Evolutionary conservation across 2,329 filamentous ascomycete genomes (phyloP).

Genomic region (Phyllosticta citrichinensis): DNA sequence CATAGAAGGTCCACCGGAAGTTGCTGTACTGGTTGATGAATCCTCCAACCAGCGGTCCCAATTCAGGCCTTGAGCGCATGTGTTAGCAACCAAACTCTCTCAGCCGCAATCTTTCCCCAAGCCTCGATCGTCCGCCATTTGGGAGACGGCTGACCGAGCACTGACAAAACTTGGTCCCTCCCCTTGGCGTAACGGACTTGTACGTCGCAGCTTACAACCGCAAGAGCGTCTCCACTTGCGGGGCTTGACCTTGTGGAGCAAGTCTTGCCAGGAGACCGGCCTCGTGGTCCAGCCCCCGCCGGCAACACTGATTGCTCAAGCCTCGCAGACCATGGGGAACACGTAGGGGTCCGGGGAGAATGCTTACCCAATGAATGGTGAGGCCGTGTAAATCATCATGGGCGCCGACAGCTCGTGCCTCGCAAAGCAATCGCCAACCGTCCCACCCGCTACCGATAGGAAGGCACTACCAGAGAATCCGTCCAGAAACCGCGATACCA

Average conservation of each 20-base stretch:
- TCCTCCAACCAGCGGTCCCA: conserved; percentile 56
- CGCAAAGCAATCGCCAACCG: conserved; percentile 70
- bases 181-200: not conserved
- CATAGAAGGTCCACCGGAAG: conserved; percentile 58
- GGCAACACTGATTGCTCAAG: not conserved
- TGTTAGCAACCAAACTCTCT: conserved; percentile 8
- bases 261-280: not conserved
- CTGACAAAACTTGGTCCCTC: not conserved
- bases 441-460: conserved; percentile 66
- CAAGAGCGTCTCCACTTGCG: not conserved
- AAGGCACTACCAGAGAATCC: conserved; percentile 58
- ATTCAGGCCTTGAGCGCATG: conserved; percentile 35
- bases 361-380: conserved; percentile 39
- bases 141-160: not conserved
- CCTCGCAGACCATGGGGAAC: conserved; percentile 6
- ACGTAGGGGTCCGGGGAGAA: not conserved
- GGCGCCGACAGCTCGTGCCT: conserved; percentile 45
- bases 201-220: not conserved
- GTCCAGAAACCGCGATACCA: conserved; percentile 68
- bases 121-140: not conserved
- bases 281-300: not conserved
- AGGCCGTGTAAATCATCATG: conserved; percentile 63
- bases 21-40: conserved; percentile 68
- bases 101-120: not conserved
- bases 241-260: not conserved